A percentile compares a stretch with the other conserved stretches of the same genome.
These are phyloP conservation scores for Penicillium manginii DNA, from an alignment of 495 filamentous ascomycete genomes.

Conservation along the genomic window DNA sequence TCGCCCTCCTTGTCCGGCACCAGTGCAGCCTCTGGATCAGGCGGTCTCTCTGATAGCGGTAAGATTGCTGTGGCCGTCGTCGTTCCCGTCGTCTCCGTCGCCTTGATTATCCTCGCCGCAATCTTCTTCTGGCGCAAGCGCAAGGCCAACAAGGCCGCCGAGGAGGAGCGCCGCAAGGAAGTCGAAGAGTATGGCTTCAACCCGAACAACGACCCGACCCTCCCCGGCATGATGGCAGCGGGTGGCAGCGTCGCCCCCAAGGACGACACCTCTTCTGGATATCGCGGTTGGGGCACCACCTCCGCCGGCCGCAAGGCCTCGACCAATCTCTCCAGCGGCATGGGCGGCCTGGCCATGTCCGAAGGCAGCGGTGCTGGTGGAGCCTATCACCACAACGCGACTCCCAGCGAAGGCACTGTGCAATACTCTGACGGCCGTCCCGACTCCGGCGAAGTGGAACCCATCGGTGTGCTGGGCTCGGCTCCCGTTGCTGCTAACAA, in stretches of 20 bases:
- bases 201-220: constrained; percentile 86
- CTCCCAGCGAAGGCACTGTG: constrained; percentile 68
- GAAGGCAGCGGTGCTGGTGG: constrained; percentile 57
- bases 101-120: constrained; percentile 72
- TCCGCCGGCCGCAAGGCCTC: constrained; percentile 83
- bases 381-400: constrained; percentile 61
- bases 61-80: constrained; percentile 93
- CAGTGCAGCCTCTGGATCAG: constrained; percentile 31
- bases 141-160: constrained; percentile 80
- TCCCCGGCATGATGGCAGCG: constrained; percentile 53
- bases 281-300: constrained; percentile 93
- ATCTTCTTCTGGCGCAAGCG: constrained; percentile 87
- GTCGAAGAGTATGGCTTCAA: constrained; percentile 97
- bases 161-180: constrained; percentile 88
- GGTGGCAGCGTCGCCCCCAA: constrained; percentile 58
- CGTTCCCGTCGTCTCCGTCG: constrained; percentile 87
- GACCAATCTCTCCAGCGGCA: constrained; percentile 83
- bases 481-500: constrained; percentile 67
- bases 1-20: constrained; percentile 11
- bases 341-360: constrained; percentile 71
- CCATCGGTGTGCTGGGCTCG: constrained; percentile 73
- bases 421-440: constrained; percentile 70
- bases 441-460: constrained; percentile 70
- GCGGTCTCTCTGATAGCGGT: constrained; percentile 63
- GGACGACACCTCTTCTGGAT: constrained; percentile 75